Evolutionary conservation across 371 early-diverging fungal genomes (phyloP), one percentile per base, ranked within the genome.

Genomic region (Mucor mucedo): DNA sequence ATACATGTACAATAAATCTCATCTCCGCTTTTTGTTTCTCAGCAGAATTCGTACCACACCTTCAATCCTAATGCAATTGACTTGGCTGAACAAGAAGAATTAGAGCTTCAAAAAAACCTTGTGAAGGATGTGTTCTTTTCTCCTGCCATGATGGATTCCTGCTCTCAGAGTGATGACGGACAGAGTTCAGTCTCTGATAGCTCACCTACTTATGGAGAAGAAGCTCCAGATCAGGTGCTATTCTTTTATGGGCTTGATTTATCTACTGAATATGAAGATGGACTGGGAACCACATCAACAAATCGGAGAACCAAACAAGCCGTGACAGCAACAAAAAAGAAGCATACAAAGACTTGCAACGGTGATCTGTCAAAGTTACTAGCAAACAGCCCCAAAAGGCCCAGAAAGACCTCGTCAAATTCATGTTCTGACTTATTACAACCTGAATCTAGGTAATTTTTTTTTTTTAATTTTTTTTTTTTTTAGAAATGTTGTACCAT

Each of bases 121-220:
- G 71, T 71, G 2, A 71, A 71, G 53, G 71, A 71, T 49, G 71
- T 71, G 0, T 71, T 71, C 50, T 71, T 71, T 60, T 71, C 71
- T 4, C 66, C 66, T 35, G 63, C 71, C 21, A 56, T 65, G 61
- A 53, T 27, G 28, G 60, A 49, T 16, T 55, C 41, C 8, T 33
- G 16, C 2, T 55, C 42, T 0, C 44, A 21, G 47, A 39, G 33
- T 14, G 57, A 47, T 13, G 57, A 57, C 14, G 8, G 45, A 10
- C 27, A 29, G 28, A 52, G 52, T 39, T 11, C 30, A 30, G 32
- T 49, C n/a, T 52, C 49, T 21, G 35, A 50, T 50, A 29, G 16
- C 2, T 6, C 47, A 8, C 6, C 21, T 5, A 27, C 38, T 53
- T 53, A 55, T 13, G 41, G 32, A 30, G 13, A 45, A 45, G 38